Evolutionary conservation across 306 rosid species (phyloP), one percentile per base, ranked within the genome.

Genomic region (Acacia crassicarpa): DNA sequence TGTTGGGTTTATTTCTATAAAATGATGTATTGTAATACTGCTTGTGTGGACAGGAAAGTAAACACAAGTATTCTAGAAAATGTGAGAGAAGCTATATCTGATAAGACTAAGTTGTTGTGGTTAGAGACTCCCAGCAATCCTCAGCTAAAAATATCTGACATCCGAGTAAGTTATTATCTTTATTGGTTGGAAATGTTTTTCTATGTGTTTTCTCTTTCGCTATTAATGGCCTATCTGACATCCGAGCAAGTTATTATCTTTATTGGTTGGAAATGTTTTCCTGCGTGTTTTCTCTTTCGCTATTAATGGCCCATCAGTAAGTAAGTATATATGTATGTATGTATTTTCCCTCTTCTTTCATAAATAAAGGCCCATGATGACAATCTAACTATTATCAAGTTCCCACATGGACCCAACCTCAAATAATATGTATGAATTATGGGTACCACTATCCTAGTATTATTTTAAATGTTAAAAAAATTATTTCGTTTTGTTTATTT

Each of bases 41-140:
- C 75, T 82, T 78, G 72, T 40, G 74, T 81, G 48, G 75, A 83
- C 88, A 93, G 99, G 79, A 92, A 95, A 83, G 90, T 93, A 73
- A 89, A 95, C 81, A 91, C 98, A 77, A 35, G 83, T 83, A 87
- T 90, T 79, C 83, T 95, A 80, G 88, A 91, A 81, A 95, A 90
- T 83, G 93, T 95, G 78, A 91, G 92, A 78, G 85, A 89, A 74
- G 90, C 93, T 44, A 87, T 95, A 59, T 89, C 93, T 58, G 45
- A 16, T 53, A 53, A 7, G 85, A 95, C 98, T 7, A 95, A 93
- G 93, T 97, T 53, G 61, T 3, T 53, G 23, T 53, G 61, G 61
- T 3, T 53, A 20, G 61, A 53, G 22, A 53, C 8, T 53, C 61
- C 61, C 9, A 53, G 11, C 23, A 53, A 53, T 53, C 61, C 61